A percentile compares a stretch with the other conserved stretches of the same genome.
phyloP scores from a whole-genome alignment of 2,329 filamentous ascomycete genomes.

The Alternaria panax region DNA sequence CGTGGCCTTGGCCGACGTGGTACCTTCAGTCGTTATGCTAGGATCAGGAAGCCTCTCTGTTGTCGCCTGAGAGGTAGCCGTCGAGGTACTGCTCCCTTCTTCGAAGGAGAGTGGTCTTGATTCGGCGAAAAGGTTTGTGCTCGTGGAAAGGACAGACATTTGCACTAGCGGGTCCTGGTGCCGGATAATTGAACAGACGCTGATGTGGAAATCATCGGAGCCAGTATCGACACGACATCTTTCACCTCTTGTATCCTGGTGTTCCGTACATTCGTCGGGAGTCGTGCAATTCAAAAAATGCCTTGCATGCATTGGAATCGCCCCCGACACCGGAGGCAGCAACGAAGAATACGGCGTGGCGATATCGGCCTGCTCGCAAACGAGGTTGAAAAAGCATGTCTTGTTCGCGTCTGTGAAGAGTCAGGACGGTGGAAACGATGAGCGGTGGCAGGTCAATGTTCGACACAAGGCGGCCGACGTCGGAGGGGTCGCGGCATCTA shows the following conservation, averaged over 20 bases:
- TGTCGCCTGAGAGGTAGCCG: background rate
- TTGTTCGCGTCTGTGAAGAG: background rate
- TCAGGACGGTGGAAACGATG: slow-evolving; percentile 1
- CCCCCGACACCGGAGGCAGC: background rate
- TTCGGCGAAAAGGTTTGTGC: background rate
- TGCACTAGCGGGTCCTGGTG: background rate
- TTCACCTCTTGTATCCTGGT: background rate
- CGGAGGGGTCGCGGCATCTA: slow-evolving; percentile 11
- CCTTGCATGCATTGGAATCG: background rate
- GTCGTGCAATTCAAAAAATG: background rate
- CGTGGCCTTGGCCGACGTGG: background rate
- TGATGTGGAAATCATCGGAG: background rate
- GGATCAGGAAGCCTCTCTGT: background rate
- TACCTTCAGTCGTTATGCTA: background rate
- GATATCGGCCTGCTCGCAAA: slow-evolving; percentile 1
- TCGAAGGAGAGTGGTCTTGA: background rate
- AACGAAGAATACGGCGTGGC: background rate
- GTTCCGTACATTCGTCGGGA: background rate
- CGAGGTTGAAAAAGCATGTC: background rate
- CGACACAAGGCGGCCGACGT: slow-evolving; percentile 10
- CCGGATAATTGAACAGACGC: background rate
- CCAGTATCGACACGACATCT: background rate
- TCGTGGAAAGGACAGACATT: background rate
- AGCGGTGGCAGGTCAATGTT: slow-evolving; percentile 3
- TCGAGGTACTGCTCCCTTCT: background rate